These are phyloP conservation scores for Penicillium nucicola DNA, from an alignment of 495 filamentous ascomycete genomes.

Conservation along the genomic window DNA sequence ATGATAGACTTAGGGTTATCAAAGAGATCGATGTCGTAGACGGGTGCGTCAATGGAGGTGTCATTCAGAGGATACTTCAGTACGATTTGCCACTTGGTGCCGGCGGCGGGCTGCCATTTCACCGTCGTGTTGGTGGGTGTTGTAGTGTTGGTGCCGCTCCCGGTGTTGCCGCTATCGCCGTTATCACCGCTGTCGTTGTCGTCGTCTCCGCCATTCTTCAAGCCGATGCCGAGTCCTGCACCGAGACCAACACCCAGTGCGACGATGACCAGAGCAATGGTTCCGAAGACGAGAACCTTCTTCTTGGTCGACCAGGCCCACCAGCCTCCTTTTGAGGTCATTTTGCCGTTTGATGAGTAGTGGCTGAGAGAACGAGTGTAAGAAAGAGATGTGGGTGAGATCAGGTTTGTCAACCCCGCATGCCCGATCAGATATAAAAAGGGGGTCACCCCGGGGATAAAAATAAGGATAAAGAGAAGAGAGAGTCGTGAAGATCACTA, in stretches of 20 bases:
- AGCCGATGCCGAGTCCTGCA: conserved; percentile 49
- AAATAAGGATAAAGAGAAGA: conserved; percentile 4
- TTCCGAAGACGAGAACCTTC: conserved; percentile 30
- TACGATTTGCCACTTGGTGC: conserved; percentile 55
- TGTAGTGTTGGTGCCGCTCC: conserved; percentile 14
- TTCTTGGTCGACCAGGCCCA: conserved; percentile 37
- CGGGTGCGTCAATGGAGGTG: conserved; percentile 41
- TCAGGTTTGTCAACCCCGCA: not conserved
- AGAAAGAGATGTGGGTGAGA: not conserved
- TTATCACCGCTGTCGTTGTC: conserved; percentile 19
- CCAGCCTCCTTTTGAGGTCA: conserved; percentile 21
- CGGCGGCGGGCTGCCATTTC: conserved; percentile 48
- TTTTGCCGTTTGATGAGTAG: not conserved
- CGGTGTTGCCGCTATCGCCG: conserved; percentile 13
- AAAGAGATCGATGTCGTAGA: conserved; percentile 66
- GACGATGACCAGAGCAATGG: conserved; percentile 34
- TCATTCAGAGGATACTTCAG: conserved; percentile 42
- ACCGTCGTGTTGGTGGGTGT: conserved; percentile 25
- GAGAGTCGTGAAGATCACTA: conserved; percentile 5
- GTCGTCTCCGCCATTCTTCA: conserved; percentile 15
- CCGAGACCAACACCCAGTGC: conserved; percentile 51
- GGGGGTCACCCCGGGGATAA: not conserved
- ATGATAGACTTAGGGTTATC: conserved; percentile 45
- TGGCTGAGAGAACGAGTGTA: not conserved
- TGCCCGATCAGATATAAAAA: not conserved